phyloP scores from a whole-genome alignment of 1,284 basidiomycete genomes.

The Ceratobasidium sp. region DNA sequence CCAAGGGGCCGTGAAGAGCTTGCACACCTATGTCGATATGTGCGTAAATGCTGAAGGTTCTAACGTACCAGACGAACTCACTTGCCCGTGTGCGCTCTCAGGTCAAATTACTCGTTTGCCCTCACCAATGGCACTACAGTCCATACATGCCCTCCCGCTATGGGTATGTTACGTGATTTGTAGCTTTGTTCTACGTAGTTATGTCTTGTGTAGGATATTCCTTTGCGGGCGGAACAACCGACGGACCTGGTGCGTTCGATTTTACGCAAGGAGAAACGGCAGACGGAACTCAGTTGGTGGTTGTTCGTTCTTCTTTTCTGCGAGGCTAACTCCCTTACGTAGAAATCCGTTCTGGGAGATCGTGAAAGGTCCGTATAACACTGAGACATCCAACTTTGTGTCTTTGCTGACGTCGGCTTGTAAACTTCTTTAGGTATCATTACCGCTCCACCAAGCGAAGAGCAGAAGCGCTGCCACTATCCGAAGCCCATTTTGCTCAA shows the following conservation, averaged over 20 bases:
- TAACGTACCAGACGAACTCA: constrained; percentile 50
- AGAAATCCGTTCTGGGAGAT: constrained; percentile 87
- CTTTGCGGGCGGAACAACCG: constrained; percentile 84
- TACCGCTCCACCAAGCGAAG: constrained; percentile 68
- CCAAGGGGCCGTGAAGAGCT: constrained; percentile 68
- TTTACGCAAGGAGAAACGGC: constrained; percentile 76
- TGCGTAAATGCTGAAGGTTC: constrained; percentile 53
- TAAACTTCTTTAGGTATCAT: constrained; percentile 61
- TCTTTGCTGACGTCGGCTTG: background rate
- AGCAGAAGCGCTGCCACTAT: constrained; percentile 76
- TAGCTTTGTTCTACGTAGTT: constrained; percentile 41
- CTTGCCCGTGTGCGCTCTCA: constrained; percentile 50
- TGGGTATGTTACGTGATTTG: constrained; percentile 64
- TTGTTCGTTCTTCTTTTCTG: background rate
- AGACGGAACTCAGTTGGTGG: constrained; percentile 67
- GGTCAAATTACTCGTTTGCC: constrained; percentile 72
- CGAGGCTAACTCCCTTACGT: constrained; percentile 40
- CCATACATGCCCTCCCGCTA: constrained; percentile 79
- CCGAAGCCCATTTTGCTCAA: constrained; percentile 84
- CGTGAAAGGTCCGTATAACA: constrained; percentile 66
- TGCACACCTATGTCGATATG: constrained; percentile 77
- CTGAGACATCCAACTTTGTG: background rate
- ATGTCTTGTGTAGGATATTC: constrained; percentile 63
- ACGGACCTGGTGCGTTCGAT: constrained; percentile 84
- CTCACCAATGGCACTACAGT: constrained; percentile 74